Conservation (phyloP, 192 early-diverging fungal genomes). For the Coemansia sp. region DNA sequence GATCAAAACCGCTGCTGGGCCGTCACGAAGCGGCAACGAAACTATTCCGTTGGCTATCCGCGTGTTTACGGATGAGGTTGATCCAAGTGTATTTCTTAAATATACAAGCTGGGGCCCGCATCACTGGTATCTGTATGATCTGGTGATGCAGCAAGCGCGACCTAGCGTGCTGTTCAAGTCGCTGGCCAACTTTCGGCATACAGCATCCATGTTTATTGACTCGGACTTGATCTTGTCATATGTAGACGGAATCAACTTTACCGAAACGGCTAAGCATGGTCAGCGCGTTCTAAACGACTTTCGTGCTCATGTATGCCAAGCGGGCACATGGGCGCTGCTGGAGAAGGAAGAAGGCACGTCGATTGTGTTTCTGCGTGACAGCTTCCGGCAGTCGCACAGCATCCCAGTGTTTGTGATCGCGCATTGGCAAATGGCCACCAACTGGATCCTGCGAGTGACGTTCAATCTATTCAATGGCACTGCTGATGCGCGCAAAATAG, state of each 20-base stretch:
- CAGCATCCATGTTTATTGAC: slow-evolving; percentile 46
- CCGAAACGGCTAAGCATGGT: slow-evolving; percentile 32
- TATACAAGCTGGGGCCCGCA: slow-evolving; percentile 34
- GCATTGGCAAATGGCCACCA: slow-evolving; percentile 47
- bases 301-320: slow-evolving; percentile 41
- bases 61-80: slow-evolving; percentile 33
- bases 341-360: slow-evolving; percentile 26
- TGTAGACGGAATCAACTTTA: slow-evolving; percentile 46
- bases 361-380: slow-evolving; percentile 45
- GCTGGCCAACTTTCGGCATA: slow-evolving; percentile 36
- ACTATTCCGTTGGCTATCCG: slow-evolving; percentile 24
- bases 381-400: slow-evolving; percentile 28
- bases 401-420: slow-evolving; percentile 38
- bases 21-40: slow-evolving; percentile 13
- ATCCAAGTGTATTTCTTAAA: slow-evolving; percentile 27
- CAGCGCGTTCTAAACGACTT: slow-evolving; percentile 42
- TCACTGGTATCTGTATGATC: slow-evolving; percentile 35
- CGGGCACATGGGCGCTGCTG: slow-evolving; percentile 49
- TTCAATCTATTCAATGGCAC: slow-evolving; percentile 50
- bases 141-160: slow-evolving; percentile 14
- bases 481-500: slow-evolving; percentile 37
- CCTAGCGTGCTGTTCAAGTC: slow-evolving; percentile 14
- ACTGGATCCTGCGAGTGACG: slow-evolving; percentile 46
- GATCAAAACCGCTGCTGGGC: slow-evolving; percentile 3
- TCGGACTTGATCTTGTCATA: slow-evolving; percentile 36